Evolutionary conservation across 495 filamentous ascomycete species (phyloP).

Genomic region (Penicillium alfredii): DNA sequence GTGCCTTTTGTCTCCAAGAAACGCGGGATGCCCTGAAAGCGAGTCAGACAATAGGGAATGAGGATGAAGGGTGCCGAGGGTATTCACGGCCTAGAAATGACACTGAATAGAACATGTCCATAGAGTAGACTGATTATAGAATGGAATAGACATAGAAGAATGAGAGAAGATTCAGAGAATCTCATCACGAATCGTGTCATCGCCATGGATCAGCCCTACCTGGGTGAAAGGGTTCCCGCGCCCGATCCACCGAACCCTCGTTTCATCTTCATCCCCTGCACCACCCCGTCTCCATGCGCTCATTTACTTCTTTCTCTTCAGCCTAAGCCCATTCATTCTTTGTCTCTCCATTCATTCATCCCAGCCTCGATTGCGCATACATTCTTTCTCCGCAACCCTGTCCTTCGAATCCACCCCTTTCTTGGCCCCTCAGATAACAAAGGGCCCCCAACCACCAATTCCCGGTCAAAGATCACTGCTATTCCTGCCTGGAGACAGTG

Average conservation of each 20-base stretch:
- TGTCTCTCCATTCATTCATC: slow-evolving; percentile 9
- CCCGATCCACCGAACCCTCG: slow-evolving; percentile 3
- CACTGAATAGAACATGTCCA: too few relatives aligned
- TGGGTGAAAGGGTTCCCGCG: slow-evolving; percentile 8
- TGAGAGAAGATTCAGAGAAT: too few relatives aligned
- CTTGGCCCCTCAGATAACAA: slow-evolving; percentile 18
- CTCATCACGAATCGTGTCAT: too few relatives aligned
- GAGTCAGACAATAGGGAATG: too few relatives aligned
- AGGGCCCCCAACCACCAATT: slow-evolving; percentile 7
- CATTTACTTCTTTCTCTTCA: slow-evolving; percentile 1
- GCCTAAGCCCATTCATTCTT: slow-evolving; percentile 5
- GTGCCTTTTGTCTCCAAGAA: too few relatives aligned
- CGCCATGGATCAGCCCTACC: too few relatives aligned
- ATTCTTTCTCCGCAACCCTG: slow-evolving; percentile 23
- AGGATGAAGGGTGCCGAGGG: too few relatives aligned
- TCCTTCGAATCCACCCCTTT: slow-evolving; percentile 17
- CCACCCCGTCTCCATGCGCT: neutral
- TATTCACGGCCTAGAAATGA: too few relatives aligned
- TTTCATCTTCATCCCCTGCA: slow-evolving; percentile 9
- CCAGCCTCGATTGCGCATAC: slow-evolving; percentile 7
- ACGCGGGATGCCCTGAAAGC: too few relatives aligned
- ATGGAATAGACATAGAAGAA: too few relatives aligned
- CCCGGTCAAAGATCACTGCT: slow-evolving; percentile 7
- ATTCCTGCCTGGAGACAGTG: slow-evolving; percentile 3
- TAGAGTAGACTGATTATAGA: too few relatives aligned